A percentile compares a stretch with the other conserved stretches of the same genome.
These are phyloP conservation scores for Russula sp. DNA, from an alignment of 768 basidiomycete genomes.

Conservation along the genomic window DNA sequence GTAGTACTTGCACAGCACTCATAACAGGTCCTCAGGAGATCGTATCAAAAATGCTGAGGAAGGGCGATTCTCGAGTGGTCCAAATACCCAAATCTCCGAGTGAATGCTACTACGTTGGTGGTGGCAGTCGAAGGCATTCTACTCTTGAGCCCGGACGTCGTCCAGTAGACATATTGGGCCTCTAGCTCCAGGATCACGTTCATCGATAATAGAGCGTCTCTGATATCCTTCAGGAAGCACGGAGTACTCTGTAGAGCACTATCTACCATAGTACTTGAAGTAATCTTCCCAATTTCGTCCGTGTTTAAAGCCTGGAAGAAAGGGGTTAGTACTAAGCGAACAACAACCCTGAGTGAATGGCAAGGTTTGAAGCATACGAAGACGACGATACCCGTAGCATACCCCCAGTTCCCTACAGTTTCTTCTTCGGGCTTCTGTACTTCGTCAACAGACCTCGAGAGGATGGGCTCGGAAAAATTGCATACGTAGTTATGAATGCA, in stretches of 20 bases:
- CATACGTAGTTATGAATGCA: background rate
- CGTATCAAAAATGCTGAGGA: background rate
- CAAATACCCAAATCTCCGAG: background rate
- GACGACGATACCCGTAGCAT: background rate
- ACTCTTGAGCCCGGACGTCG: background rate
- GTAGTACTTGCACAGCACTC: background rate
- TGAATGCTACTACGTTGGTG: background rate
- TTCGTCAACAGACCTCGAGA: background rate
- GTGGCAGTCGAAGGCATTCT: background rate
- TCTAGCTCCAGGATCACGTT: background rate
- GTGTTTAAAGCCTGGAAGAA: background rate
- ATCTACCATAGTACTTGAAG: background rate
- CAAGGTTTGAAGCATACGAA: background rate
- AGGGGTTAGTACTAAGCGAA: background rate
- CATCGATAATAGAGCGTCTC: background rate
- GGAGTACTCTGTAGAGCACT: background rate
- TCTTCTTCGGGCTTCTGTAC: background rate
- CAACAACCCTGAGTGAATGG: background rate
- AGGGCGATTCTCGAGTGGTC: background rate
- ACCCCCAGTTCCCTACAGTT: background rate
- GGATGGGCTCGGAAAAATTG: background rate
- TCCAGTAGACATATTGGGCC: background rate
- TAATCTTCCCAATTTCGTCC: background rate
- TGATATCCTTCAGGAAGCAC: background rate
- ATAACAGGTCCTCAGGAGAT: background rate